Conservation (phyloP, 106 monocot species). For the Platanthera guangdongensis region DNA sequence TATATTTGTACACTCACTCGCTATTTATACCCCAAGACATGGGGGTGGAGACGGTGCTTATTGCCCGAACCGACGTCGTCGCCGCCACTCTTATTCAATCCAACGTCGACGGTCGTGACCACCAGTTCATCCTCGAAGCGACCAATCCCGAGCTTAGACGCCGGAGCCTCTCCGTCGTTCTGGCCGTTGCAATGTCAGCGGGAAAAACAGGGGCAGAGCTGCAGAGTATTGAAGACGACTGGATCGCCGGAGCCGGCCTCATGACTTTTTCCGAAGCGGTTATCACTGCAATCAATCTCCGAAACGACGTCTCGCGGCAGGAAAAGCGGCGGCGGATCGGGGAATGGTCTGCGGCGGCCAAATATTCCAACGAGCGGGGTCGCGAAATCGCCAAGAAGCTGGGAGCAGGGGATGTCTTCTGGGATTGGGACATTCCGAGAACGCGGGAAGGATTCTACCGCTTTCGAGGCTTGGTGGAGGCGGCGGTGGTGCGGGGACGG, state of each 20-base stretch:
- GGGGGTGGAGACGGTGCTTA: constrained; percentile 80
- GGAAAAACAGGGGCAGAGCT: constrained; percentile 57
- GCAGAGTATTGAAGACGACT: constrained; percentile 61
- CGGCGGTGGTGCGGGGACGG: constrained; percentile 62
- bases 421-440: constrained; percentile 94
- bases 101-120: constrained; percentile 82
- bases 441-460: constrained; percentile 88
- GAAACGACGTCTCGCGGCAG: constrained; percentile 26
- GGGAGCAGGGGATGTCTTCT: constrained; percentile 55
- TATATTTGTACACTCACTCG: no score
- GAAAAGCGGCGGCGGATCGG: constrained; percentile 40
- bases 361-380: constrained; percentile 41
- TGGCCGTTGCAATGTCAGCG: constrained; percentile 48
- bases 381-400: constrained; percentile 43
- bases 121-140: constrained; percentile 84
- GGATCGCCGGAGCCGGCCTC: constrained; percentile 51
- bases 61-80: constrained; percentile 80
- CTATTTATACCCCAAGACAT: constrained; percentile 10
- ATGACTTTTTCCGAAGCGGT: constrained; percentile 74
- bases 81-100: constrained; percentile 77
- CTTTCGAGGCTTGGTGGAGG: constrained; percentile 65
- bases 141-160: constrained; percentile 53
- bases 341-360: constrained; percentile 34
- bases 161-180: constrained; percentile 25
- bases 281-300: constrained; percentile 27